Evolutionary conservation across 1,139 yeast genomes (phyloP), one percentile per base, ranked within the genome.

Genomic region (Geotrichum reessii): DNA sequence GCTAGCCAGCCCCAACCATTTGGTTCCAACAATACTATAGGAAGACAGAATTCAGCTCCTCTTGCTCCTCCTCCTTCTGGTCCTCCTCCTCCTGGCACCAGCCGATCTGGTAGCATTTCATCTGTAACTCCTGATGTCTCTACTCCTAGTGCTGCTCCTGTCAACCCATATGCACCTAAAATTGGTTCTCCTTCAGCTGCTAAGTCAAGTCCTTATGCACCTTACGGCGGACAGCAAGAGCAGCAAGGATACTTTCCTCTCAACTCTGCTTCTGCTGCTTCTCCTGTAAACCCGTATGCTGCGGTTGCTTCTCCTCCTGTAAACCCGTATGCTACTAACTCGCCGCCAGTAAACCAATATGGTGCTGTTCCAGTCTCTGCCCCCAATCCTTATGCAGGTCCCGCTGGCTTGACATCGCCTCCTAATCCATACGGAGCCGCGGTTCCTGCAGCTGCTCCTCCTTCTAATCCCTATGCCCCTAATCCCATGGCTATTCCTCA

Each of bases 81-180:
- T 14, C 56, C 62, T 28, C 56, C 67, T 6, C 62, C 70, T n/a
- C 63, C 69, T 37, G 71, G 70, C 47, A 62, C 65, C 17, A 74
- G 69, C 60, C 74, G 77, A 57, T 76, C 76, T 59, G 76, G 76
- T 12, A 72, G 74, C 28, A 55, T 65, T 5, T 57, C 65, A 22
- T 61, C 67, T 40, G 63, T 67, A 25, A 63, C 66, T 46, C 64
- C 69, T 49, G 53, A 56, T 11, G 48, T 50, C n/a, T 42, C 58
- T 7, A 47, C 58, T 5, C 53, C 58, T 21, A 27, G 65, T 14
- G 66, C 67, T 40, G 62, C 71, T 2, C 65, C 67, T 50, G 58
- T 63, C 47, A 67, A 66, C 50, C 73, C 74, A 17, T 71, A 71
- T 22, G 74, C 74, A 6, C 70, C 73, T 12, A 53, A 57, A 47